Base-by-base conservation (phyloP, 768 basidiomycete species). In the Suillus luteus region DNA sequence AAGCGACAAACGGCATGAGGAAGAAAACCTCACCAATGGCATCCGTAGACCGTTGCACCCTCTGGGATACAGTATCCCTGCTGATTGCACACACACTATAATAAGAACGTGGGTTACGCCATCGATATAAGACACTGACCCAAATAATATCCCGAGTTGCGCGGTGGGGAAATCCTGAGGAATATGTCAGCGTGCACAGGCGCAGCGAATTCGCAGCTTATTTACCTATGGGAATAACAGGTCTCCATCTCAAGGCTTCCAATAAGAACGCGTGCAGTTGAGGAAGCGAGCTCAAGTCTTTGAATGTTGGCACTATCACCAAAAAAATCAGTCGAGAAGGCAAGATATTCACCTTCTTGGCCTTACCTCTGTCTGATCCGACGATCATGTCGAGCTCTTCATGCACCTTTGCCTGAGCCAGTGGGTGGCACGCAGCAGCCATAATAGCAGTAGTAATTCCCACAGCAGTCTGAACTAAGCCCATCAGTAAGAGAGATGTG, bases 91-190 rank as follows among this genome's bases (percentile, higher is more conserved):
- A 5, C 31, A 52, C 40, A 49, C 24, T 49, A 49, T 24, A 49
- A 49, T 38, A 40, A 15, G 58, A 38, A 40, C 3, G 58, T 40
- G 22, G 35, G 15, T 19, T 43, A 83, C 83, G 7, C 9, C 7
- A 55, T 22, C 3, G 15, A 22, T 37, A 3, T 35, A 55, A 55
- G 22, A 55, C 14, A 55, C 54, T 6, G 8, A 55, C 54, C 82
- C 84, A 89, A 19, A 83, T 70, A 49, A 89, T 80, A 63, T 88
- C 86, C 57, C 80, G 81, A 0, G 85, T 88, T 1, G 86, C 81
- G 46, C 81, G 81, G 66, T 89, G 88, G 0, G 84, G 78, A 57
- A 87, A 85, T 0, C 86, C 86, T 67, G 81, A 78, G 17, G 78
- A 77, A 35, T 12, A 38, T 48, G 17, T 46, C n/a, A 43, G 27